These are phyloP conservation scores for Naganishia friedmannii DNA, from an alignment of 768 basidiomycete genomes.

Conservation along the genomic window DNA sequence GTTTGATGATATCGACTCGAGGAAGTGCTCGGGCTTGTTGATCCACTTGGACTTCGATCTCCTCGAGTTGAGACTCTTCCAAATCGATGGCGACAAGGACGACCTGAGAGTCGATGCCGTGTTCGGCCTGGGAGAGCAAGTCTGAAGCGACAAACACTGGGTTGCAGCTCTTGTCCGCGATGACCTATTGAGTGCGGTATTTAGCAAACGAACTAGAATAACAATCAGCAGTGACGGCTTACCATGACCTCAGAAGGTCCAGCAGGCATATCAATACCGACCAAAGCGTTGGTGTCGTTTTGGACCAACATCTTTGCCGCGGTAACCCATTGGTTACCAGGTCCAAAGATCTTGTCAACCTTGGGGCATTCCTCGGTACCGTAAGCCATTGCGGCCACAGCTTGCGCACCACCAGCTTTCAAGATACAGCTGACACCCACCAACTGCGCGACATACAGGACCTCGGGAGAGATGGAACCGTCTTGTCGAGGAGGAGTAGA, in stretches of 20 bases:
- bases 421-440: slow-evolving; percentile 86
- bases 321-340: slow-evolving; percentile 99
- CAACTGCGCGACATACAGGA: slow-evolving; percentile 89
- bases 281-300: slow-evolving; percentile 93
- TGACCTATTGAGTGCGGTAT: slow-evolving; percentile 62
- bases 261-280: slow-evolving; percentile 98
- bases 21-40: slow-evolving; percentile 78
- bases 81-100: slow-evolving; percentile 81
- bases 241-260: slow-evolving; percentile 97
- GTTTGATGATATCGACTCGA: slow-evolving; percentile 81
- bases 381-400: slow-evolving; percentile 92
- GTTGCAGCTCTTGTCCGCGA: slow-evolving; percentile 81
- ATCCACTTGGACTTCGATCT: slow-evolving; percentile 81
- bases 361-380: slow-evolving; percentile 93
- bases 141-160: slow-evolving; percentile 94
- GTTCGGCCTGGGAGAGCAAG: slow-evolving; percentile 94
- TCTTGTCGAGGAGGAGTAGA: slow-evolving; percentile 94
- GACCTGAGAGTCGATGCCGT: slow-evolving; percentile 96
- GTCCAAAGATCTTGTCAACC: slow-evolving; percentile 98
- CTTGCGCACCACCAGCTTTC: slow-evolving; percentile 94
- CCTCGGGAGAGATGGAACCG: slow-evolving; percentile 91
- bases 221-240: slow-evolving; percentile 51
- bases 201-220: background rate
- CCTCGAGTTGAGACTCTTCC: slow-evolving; percentile 59
- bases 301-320: slow-evolving; percentile 99